phyloP scores from a whole-genome alignment of 306 rosid genomes.

The Senna tora region DNA sequence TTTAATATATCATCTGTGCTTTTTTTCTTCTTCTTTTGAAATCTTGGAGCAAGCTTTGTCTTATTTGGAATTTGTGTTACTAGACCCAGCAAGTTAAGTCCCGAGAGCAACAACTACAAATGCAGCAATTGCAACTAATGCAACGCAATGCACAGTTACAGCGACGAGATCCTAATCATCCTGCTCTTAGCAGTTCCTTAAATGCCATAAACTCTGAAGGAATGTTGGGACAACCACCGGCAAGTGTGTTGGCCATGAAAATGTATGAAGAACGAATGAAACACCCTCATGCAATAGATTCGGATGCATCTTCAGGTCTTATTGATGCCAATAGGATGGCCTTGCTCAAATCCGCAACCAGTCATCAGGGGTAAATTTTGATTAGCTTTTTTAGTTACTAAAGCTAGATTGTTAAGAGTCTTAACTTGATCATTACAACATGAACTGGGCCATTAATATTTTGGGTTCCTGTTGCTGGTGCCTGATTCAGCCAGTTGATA shows the following conservation, averaged over 20 bases:
- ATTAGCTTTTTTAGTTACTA: constrained; percentile 24
- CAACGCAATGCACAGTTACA: constrained; percentile 74
- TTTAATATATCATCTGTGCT: constrained; percentile 6
- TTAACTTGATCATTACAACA: constrained; percentile 28
- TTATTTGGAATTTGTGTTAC: constrained; percentile 32
- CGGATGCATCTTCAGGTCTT: constrained; percentile 72
- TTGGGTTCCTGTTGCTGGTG: constrained; percentile 38
- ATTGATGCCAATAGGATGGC: constrained; percentile 75
- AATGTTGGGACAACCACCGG: constrained; percentile 78
- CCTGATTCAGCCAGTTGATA: constrained; percentile 67
- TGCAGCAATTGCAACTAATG: constrained; percentile 80
- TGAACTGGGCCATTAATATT: constrained; percentile 30
- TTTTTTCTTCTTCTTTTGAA: background rate
- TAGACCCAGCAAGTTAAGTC: constrained; percentile 77
- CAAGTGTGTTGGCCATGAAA: constrained; percentile 79
- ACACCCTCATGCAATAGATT: constrained; percentile 74
- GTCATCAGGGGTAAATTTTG: constrained; percentile 74
- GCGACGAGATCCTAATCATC: constrained; percentile 74
- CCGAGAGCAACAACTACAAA: constrained; percentile 79
- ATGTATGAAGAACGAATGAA: constrained; percentile 88
- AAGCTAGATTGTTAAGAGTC: background rate
- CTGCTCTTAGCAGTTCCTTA: constrained; percentile 64
- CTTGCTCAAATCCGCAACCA: constrained; percentile 71
- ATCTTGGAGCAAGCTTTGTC: constrained; percentile 27
- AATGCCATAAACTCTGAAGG: constrained; percentile 81